Percentiles rank a stretch among this genome's conserved stretches.
Evolutionary conservation across 257 asterid genomes (phyloP).

Genomic region (Verbascum thapsus): DNA sequence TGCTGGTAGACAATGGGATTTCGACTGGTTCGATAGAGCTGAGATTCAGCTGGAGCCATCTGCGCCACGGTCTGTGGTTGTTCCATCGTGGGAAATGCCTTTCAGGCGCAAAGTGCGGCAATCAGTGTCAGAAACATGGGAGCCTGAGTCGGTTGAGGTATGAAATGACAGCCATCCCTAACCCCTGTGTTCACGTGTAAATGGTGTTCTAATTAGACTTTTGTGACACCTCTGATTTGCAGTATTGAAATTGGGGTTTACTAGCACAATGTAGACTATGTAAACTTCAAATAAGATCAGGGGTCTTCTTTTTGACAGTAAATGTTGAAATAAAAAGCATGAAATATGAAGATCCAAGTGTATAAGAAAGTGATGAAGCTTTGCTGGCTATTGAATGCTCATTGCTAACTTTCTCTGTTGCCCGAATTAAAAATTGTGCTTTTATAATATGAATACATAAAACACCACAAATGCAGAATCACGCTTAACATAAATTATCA

Average conservation of each 20-base stretch:
- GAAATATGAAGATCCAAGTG: constrained; percentile 3
- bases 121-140: constrained; percentile 57
- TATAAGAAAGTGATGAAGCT: background rate
- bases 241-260: constrained; percentile 7
- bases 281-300: background rate
- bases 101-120: constrained; percentile 56
- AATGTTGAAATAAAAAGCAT: constrained; percentile 2
- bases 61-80: constrained; percentile 68
- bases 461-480: background rate
- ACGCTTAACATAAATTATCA: background rate
- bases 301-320: background rate
- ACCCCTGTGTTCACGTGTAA: constrained; percentile 4
- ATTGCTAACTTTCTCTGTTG: background rate
- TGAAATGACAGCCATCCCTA: constrained; percentile 27
- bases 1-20: constrained; percentile 96
- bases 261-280: background rate
- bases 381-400: constrained; percentile 3
- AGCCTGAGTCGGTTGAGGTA: constrained; percentile 91
- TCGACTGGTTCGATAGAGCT: constrained; percentile 95
- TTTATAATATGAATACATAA: constrained; percentile 3
- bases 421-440: background rate
- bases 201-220: background rate
- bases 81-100: constrained; percentile 94
- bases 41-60: constrained; percentile 74
- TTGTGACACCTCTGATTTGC: constrained; percentile 20